Conservation (phyloP, 441 rosid species). For the Pelargonium citronellum region DNA sequence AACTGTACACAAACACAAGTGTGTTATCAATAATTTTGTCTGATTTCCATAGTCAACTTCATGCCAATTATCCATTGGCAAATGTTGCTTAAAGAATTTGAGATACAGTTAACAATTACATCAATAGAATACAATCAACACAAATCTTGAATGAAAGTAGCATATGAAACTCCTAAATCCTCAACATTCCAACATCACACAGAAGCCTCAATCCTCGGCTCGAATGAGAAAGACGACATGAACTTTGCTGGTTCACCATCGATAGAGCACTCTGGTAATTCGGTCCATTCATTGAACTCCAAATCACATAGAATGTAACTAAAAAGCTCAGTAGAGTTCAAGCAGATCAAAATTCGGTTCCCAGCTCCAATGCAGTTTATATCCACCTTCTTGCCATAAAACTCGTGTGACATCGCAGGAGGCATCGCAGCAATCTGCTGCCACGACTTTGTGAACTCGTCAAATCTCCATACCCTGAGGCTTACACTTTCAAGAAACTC, state of each 20-base stretch:
- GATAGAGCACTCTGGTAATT: constrained; percentile 44
- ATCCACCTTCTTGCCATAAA: constrained; percentile 67
- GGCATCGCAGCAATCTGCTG: constrained; percentile 69
- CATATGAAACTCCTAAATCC: no score
- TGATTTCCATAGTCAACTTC: no score
- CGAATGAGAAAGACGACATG: constrained; percentile 72
- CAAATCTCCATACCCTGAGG: constrained; percentile 71
- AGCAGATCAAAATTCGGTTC: constrained; percentile 56
- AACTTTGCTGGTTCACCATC: constrained; percentile 59
- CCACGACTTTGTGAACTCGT: constrained; percentile 43
- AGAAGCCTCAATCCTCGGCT: constrained; percentile 76
- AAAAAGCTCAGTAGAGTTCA: constrained; percentile 50
- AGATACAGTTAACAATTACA: no score
- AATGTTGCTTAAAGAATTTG: no score
- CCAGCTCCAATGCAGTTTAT: constrained; percentile 76
- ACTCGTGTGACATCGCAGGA: constrained; percentile 72
- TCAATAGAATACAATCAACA: no score
- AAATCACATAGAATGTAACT: constrained; percentile 51
- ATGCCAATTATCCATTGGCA: no score
- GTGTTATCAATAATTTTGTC: no score
- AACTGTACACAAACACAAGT: no score
- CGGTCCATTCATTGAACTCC: constrained; percentile 50
- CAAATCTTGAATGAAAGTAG: no score
- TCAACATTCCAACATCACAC: constrained; percentile 29
- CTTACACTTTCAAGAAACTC: constrained; percentile 75